Evolutionary conservation across 371 early-diverging fungal genomes (phyloP).

Genomic region (Circinella umbellata): DNA sequence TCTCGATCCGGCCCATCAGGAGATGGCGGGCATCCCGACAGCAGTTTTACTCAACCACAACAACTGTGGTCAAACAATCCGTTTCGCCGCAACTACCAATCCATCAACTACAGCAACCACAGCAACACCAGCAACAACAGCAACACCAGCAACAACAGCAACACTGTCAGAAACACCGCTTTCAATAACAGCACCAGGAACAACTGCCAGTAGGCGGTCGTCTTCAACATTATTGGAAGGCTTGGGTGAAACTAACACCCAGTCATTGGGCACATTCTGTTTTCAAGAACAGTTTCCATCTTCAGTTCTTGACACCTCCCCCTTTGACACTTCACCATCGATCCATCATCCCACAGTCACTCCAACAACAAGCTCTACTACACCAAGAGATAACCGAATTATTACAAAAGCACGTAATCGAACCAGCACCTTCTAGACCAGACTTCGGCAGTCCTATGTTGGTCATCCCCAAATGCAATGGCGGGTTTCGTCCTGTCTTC

Average conservation of each 20-base stretch:
- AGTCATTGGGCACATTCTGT: conserved; percentile 2
- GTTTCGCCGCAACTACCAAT: neutral
- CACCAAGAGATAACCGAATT: conserved; percentile 13
- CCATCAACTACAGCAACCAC: neutral
- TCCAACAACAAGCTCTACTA: neutral
- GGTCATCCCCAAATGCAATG: conserved; percentile 27
- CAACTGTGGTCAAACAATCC: neutral
- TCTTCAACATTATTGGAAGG: neutral
- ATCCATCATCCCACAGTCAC: neutral
- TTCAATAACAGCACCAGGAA: neutral
- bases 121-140: neutral
- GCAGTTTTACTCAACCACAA: neutral
- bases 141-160: too few species aligned
- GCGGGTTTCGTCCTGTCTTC: conserved; percentile 26
- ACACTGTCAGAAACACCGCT: neutral
- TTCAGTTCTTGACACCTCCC: neutral
- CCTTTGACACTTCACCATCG: neutral
- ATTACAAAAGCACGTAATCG: conserved; percentile 6
- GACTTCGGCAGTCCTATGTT: conserved; percentile 26
- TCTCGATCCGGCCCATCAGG: neutral
- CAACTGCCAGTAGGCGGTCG: conserved; percentile 3
- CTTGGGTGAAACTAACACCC: neutral
- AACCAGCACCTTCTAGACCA: conserved; percentile 6
- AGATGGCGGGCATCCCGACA: neutral
- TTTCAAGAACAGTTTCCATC: neutral